Conservation (phyloP, 1,139 yeast species). For the Scheffersomyces stambukii region DNA sequence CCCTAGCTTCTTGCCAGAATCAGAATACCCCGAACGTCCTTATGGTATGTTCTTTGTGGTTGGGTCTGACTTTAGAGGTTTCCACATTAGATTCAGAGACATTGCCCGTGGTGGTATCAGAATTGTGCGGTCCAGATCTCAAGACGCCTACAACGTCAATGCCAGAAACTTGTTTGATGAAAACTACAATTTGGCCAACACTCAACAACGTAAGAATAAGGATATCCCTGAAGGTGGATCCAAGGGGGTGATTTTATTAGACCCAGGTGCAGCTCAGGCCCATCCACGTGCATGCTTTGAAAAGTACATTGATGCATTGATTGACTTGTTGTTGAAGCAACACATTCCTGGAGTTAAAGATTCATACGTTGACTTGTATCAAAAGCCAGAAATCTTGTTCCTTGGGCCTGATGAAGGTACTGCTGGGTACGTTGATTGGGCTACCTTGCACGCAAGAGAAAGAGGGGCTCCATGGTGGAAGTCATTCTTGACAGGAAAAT, state of each 20-base stretch:
- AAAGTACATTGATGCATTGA: conserved; percentile 86
- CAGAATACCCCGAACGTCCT: conserved; percentile 90
- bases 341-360: conserved; percentile 77
- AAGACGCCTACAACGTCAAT: conserved; percentile 82
- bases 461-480: conserved; percentile 99
- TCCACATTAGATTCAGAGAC: conserved; percentile 95
- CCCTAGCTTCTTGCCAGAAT: conserved; percentile 76
- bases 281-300: conserved; percentile 84
- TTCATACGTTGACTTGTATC: conserved; percentile 77
- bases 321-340: conserved; percentile 78
- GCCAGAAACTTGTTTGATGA: conserved; percentile 91
- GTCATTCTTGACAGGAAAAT: conserved; percentile 95
- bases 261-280: conserved; percentile 75
- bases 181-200: conserved; percentile 90
- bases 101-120: conserved; percentile 98
- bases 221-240: conserved; percentile 99
- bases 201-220: conserved; percentile 95
- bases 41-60: conserved; percentile 94
- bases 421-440: conserved; percentile 96
- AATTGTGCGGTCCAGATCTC: conserved; percentile 82
- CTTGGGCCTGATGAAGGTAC: conserved; percentile 99
- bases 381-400: conserved; percentile 82
- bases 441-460: conserved; percentile 87
- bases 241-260: conserved; percentile 90
- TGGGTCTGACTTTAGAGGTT: conserved; percentile 95